Evolutionary conservation across 2,329 filamentous ascomycete genomes (phyloP).

Genomic region (Parafenestella ontariensis): DNA sequence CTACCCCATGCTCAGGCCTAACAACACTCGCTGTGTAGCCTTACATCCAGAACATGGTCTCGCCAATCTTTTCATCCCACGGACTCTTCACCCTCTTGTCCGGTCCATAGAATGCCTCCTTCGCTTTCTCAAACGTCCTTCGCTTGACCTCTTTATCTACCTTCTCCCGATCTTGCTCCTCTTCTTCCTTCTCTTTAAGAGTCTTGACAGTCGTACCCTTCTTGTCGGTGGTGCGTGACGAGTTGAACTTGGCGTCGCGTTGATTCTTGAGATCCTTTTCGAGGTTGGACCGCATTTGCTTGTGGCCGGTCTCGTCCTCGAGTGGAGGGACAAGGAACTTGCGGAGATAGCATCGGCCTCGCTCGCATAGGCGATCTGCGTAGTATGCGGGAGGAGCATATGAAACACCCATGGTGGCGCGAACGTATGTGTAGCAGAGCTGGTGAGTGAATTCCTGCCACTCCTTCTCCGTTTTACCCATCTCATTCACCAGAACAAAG

Average conservation of each 20-base stretch:
- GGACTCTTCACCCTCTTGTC: neutral
- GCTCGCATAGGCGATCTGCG: conserved; percentile 51
- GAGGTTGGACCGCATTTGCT: neutral
- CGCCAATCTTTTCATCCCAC: neutral
- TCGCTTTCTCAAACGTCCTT: neutral
- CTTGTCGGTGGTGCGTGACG: neutral
- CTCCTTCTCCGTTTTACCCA: conserved; percentile 10
- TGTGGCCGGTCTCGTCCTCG: neutral
- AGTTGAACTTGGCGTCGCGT: neutral
- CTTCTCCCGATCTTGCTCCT: neutral
- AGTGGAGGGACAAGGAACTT: neutral
- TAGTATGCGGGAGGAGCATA: conserved; percentile 50
- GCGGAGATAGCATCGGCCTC: conserved; percentile 24
- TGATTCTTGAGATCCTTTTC: neutral
- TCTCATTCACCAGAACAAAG: conserved; percentile 40
- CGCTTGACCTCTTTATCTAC: neutral
- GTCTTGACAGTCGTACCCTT: neutral
- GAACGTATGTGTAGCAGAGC: conserved; percentile 46
- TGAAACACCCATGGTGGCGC: conserved; percentile 40
- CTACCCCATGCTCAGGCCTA: too few relatives aligned
- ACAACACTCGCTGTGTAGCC: too few relatives aligned
- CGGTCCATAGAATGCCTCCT: neutral
- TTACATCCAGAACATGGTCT: neutral
- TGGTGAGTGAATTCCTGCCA: conserved; percentile 19
- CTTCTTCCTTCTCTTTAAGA: neutral